Base-by-base conservation (phyloP, 495 filamentous ascomycete species). In the Penicillium chermesinum region DNA sequence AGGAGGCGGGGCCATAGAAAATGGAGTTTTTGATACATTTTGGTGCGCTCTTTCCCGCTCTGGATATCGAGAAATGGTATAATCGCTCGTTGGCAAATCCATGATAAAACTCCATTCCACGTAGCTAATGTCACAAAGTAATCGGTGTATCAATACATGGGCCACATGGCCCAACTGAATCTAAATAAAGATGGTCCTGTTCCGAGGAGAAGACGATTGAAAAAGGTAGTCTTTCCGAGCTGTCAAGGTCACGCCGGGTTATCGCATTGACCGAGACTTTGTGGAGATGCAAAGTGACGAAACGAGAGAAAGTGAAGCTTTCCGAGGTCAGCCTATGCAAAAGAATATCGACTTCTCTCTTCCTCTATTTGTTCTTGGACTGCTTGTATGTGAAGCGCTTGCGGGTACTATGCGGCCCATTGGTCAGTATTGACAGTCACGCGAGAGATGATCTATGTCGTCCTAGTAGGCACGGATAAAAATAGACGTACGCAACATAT, bases 311-410 rank as follows among this genome's bases (percentile, higher is more conserved):
- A 2, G 19, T 38, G 19, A 22, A 16, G n/a, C 27, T 16, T 34
- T 17, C 20, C 9, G 30, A 30, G 10, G 25, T 30, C 10, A 10
- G 25, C 5, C 5, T 30, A 30, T 22, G 37, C 39, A 15, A 41
- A 53, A 53, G 52, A 43, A 39, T 38, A 14, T 51, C 32, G 15
- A 35, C 17, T 2, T 40, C 21, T 25, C 44, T 14, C 39, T 36
- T 34, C 46, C 33, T 36, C 48, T 80, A 89, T 69, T 80, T 85
- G 57, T 87, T 88, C 74, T 84, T 91, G 44, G 81, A 86, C 72
- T 77, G 70, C 67, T 87, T 89, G 60, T 86, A 85, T 54, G 79
- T 82, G 66, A 96, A 96, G 6, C 75, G 78, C 74, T 95, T 95
- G 59, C 91, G 77, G 52, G 91, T 96, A 55, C 91, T 96, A 51